Conservation (phyloP, 78 protist genomes). For the Dictyostelium citrinum region DNA sequence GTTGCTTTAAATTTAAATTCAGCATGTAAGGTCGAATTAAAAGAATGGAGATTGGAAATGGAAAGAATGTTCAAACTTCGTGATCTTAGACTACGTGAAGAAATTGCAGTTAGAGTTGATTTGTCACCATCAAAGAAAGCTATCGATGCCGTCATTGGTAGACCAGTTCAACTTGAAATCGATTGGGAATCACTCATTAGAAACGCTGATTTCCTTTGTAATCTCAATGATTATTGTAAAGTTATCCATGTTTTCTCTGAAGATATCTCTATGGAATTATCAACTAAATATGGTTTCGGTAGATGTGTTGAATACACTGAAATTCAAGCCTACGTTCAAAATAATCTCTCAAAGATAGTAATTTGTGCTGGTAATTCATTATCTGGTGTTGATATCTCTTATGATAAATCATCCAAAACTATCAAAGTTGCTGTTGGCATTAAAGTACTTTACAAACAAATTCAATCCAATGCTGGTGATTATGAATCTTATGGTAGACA, state of each 20-base stretch:
- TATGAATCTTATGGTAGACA: constrained; percentile 36
- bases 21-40: background rate
- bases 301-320: constrained; percentile 35
- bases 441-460: background rate
- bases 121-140: background rate
- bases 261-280: background rate
- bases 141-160: constrained; percentile 5
- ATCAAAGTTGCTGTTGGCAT: constrained; percentile 25
- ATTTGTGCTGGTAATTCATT: background rate
- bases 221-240: constrained; percentile 2
- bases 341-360: background rate
- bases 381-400: background rate
- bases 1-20: constrained; percentile 8
- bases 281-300: constrained; percentile 18
- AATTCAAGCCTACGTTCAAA: constrained; percentile 8
- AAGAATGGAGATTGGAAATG: constrained; percentile 28
- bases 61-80: constrained; percentile 50
- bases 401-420: background rate
- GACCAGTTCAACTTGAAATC: constrained; percentile 6
- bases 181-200: constrained; percentile 50
- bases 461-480: background rate
- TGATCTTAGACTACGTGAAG: constrained; percentile 52
- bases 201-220: constrained; percentile 1
- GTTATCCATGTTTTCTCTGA: constrained; percentile 36
- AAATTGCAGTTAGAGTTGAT: constrained; percentile 60